Conservation (phyloP, 768 basidiomycete genomes). For the Boletus sp. region DNA sequence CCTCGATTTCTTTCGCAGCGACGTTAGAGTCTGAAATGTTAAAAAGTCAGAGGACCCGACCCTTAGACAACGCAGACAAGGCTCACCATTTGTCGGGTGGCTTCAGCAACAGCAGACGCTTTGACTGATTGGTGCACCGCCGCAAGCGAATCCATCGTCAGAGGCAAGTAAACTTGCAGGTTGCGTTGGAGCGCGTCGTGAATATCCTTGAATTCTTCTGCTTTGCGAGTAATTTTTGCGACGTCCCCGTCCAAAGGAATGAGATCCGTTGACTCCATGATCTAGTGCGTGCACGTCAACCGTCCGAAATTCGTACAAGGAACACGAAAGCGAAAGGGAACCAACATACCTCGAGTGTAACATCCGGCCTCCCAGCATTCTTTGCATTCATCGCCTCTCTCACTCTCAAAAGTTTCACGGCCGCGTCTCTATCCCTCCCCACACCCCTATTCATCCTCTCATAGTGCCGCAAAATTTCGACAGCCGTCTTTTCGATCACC, state of each 20-base stretch:
- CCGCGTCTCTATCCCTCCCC: constrained; percentile 70
- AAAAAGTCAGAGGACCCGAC: constrained; percentile 14
- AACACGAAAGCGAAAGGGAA: background rate
- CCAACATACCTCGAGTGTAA: constrained; percentile 72
- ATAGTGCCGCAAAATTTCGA: constrained; percentile 76
- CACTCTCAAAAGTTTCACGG: constrained; percentile 71
- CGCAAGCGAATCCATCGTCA: constrained; percentile 91
- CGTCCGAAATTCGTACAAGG: background rate
- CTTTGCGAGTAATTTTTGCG: constrained; percentile 75
- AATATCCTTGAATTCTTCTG: constrained; percentile 85
- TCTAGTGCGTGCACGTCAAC: constrained; percentile 38
- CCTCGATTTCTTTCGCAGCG: constrained; percentile 75
- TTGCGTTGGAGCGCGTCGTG: constrained; percentile 88
- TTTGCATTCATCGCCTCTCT: constrained; percentile 79
- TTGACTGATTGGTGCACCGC: constrained; percentile 78
- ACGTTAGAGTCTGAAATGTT: constrained; percentile 53
- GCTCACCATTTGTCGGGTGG: constrained; percentile 70
- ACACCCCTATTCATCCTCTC: constrained; percentile 71
- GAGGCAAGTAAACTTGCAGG: constrained; percentile 79
- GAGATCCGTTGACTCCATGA: constrained; percentile 83
- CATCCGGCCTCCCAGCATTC: constrained; percentile 65
- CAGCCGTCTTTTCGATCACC: constrained; percentile 67
- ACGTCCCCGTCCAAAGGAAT: constrained; percentile 86
- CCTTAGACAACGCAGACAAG: constrained; percentile 4
- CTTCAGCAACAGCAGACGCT: constrained; percentile 65